Evolutionary conservation across 768 basidiomycete genomes (phyloP), one percentile per base, ranked within the genome.

Genomic region (Russula vinacea): DNA sequence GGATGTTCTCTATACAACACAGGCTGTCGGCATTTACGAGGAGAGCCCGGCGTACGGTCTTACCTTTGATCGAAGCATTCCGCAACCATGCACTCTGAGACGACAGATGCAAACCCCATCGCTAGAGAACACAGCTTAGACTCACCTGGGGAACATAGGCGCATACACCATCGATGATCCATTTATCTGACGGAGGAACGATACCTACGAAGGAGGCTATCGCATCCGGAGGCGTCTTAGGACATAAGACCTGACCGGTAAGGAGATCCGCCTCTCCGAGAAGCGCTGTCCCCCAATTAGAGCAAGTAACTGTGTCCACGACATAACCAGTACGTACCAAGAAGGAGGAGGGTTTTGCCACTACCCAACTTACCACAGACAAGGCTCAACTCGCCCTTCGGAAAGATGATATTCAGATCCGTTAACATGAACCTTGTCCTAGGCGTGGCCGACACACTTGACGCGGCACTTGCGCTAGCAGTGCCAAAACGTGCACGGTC

Each of bases 281-380:
- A 45, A 97, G 82, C 8, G 88, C 88, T 86, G 68, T 56, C 56
- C 51, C 7, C 13, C 55, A 24, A 53, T 71, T 68, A 71, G 62
- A 22, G 49, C 49, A 56, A 16, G 52, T 14, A 33, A 40, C 13
- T 22, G 11, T 53, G 33, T 24, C 49, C 35, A 26, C 35, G 22
- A 42, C 33, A 52, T 29, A 35, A 26, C 42, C n/a, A 55, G 7
- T 8, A 58, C 72, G 5, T 67, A 82, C 89, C 81, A 37, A 89
- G 79, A n/a, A 96, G 76, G 35, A 96, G 73, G 7, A 97, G 76
- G 0, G 93, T 90, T 77, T 96, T 97, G 32, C 94, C 94, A 19
- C 89, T 89, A 4, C 92, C 94, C 11, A 96, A 79, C 71, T 93
- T 92, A 2, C 94, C 94, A 70, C 92, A 94, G 19, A 97, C 82